Evolutionary conservation across 805 yeast species (phyloP).

Genomic region (Wickerhamomyces rabaulensis): DNA sequence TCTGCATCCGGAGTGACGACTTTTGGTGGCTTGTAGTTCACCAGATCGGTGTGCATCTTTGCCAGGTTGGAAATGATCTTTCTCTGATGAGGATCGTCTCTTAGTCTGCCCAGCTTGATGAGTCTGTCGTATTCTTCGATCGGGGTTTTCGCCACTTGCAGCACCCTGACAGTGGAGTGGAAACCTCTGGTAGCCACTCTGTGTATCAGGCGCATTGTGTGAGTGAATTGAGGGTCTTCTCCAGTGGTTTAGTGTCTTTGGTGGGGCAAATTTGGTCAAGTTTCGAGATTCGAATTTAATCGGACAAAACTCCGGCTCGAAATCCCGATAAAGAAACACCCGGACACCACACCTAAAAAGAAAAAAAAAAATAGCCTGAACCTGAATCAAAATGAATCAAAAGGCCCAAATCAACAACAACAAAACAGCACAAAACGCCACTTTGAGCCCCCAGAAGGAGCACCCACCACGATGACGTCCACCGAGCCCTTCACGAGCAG

Average conservation of each 20-base stretch:
- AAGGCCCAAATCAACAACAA: not conserved
- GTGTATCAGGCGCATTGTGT: not conserved
- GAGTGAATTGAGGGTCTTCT: not conserved
- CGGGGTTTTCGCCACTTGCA: constrained; percentile 32
- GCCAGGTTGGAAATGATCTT: constrained; percentile 61
- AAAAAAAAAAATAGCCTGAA: too few species aligned
- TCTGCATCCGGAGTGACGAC: constrained; percentile 48
- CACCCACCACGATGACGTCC: not conserved
- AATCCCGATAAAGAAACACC: not conserved
- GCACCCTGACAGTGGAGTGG: constrained; percentile 5
- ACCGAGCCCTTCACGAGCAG: not conserved
- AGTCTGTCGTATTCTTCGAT: constrained; percentile 45
- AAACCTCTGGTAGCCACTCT: not conserved
- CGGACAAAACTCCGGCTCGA: not conserved
- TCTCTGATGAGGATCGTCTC: constrained; percentile 79
- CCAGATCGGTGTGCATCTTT: constrained; percentile 49
- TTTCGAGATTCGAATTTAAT: not conserved
- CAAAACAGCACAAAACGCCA: too few species aligned
- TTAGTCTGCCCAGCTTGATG: constrained; percentile 44
- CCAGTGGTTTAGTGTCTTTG: not conserved
- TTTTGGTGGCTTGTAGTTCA: constrained; percentile 55
- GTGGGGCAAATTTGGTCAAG: not conserved
- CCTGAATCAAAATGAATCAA: not conserved
- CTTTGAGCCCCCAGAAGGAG: not conserved
- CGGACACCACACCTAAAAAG: not conserved